Evolutionary conservation across 371 early-diverging fungal species (phyloP).

Genomic region (Nematocida sp.): DNA sequence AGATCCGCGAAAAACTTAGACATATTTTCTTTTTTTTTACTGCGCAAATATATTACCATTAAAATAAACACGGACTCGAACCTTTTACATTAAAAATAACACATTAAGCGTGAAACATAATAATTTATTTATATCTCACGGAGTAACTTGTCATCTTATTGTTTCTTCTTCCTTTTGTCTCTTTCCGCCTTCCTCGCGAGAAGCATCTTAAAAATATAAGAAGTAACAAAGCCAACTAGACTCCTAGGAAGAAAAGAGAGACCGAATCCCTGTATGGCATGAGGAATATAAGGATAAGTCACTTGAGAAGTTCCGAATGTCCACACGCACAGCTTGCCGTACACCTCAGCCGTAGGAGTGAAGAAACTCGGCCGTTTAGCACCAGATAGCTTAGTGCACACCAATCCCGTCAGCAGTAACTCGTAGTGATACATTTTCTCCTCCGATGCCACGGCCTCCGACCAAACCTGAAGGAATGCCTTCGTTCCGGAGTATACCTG

Average conservation of each 20-base stretch:
- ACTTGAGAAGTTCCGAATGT: conserved; percentile 9
- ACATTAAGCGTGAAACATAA: no score
- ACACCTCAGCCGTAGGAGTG: conserved; percentile 22
- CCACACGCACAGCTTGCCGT: conserved; percentile 28
- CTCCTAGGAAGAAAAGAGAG: not conserved
- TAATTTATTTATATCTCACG: no score
- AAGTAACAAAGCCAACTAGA: not conserved
- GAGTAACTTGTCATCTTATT: not conserved
- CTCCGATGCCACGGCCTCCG: conserved; percentile 79
- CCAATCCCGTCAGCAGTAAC: conserved; percentile 45
- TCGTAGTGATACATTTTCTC: conserved; percentile 58
- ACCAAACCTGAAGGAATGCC: conserved; percentile 80
- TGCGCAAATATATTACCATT: not conserved
- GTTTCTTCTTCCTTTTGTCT: conserved; percentile 10
- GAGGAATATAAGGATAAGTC: conserved; percentile 47
- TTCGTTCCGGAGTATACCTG: conserved; percentile 85
- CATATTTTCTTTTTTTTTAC: conserved; percentile 5
- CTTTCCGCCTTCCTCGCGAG: not conserved
- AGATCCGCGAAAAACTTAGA: conserved; percentile 51
- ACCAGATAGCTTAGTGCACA: conserved; percentile 49
- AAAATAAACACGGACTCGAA: no score
- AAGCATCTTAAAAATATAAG: not conserved
- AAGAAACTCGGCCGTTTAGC: conserved; percentile 30
- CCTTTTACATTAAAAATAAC: no score
- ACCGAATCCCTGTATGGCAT: conserved; percentile 5